Conservation (phyloP, 2,329 filamentous ascomycete genomes). For the Ilyonectria mors-panacis region DNA sequence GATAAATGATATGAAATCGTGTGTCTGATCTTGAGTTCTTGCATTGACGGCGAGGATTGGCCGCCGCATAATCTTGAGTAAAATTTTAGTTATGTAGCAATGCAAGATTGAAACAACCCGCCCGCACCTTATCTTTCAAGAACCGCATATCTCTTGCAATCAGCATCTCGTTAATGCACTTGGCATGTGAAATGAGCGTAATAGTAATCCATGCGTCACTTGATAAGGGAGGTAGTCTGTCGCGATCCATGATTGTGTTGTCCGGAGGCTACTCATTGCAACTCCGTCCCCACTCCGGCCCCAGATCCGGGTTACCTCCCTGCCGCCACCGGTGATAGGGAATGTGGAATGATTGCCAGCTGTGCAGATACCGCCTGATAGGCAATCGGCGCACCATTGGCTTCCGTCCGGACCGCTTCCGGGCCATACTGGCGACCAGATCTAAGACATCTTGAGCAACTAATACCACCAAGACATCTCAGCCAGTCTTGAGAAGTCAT, state of each 20-base stretch:
- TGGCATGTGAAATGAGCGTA: too few species aligned
- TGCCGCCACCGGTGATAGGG: neutral
- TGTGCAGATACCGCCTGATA: neutral
- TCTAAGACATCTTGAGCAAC: neutral
- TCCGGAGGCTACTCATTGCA: neutral
- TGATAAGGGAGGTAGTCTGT: neutral
- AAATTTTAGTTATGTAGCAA: too few species aligned
- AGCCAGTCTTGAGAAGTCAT: neutral
- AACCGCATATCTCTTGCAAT: neutral
- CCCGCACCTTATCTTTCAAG: too few species aligned
- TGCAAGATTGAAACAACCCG: too few species aligned
- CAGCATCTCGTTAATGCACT: neutral
- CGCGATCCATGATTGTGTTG: neutral
- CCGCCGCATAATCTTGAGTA: too few species aligned
- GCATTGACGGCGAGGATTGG: too few species aligned
- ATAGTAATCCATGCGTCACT: neutral
- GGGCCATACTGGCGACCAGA: neutral
- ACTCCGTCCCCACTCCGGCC: neutral
- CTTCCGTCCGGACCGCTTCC: neutral
- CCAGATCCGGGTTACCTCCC: neutral
- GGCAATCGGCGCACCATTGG: neutral
- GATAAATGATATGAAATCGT: too few species aligned
- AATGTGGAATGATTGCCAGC: neutral
- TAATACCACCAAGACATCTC: neutral
- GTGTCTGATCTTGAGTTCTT: too few species aligned